Base-by-base conservation (phyloP, 495 filamentous ascomycete species). In the Lepraria neglecta region DNA sequence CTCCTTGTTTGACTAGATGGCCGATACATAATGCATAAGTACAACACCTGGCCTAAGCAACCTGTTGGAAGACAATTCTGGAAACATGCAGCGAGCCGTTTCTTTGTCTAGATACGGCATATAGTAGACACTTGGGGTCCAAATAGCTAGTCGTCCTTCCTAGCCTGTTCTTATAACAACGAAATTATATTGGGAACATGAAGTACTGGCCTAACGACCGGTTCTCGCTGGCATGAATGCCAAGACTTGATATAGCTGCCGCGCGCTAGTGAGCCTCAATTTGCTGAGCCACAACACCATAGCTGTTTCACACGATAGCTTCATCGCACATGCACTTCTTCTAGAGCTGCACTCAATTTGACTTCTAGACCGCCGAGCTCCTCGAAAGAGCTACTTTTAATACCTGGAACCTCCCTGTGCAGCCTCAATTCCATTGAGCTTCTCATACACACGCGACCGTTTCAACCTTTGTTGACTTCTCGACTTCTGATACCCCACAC, bases 1-100 rank as follows among this genome's bases (percentile, higher is more conserved):
- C 28, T 55, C 30, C 14, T 33, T 61, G 59, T 61, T 45, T 56
- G n/a, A 55, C 19, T 61, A 47, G 59, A 55, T 38, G 59, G 21
- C 42, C 50, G 30, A 30, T 40, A 42, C n/a, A 31, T 57, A 3
- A 38, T 54, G 28, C 28, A 33, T 12, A 12, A 3, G 21, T n/a
- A 5, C 1, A 54, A 21, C 1, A 7, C 9, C 1, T 30, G 33
- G 30, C 28, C n/a, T 6, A 19, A n/a, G 30, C 30, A 53, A n/a
- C 3, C 30, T 24, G 35, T 38, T 38, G 35, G 7, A 38, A 38
- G 12, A 10, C 12, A 38, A 12, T 10, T 12, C 7, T 7, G 6
- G 35, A 38, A 38, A 38, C 4, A 38, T 38, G 35, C 35, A 12
- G 35, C 3, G 35, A 38, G 35, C 7, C 35, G 7, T 38, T 24